Evolutionary conservation across 2,329 filamentous ascomycete genomes (phyloP), one percentile per base, ranked within the genome.

Genomic region (Orbilia quercus): DNA sequence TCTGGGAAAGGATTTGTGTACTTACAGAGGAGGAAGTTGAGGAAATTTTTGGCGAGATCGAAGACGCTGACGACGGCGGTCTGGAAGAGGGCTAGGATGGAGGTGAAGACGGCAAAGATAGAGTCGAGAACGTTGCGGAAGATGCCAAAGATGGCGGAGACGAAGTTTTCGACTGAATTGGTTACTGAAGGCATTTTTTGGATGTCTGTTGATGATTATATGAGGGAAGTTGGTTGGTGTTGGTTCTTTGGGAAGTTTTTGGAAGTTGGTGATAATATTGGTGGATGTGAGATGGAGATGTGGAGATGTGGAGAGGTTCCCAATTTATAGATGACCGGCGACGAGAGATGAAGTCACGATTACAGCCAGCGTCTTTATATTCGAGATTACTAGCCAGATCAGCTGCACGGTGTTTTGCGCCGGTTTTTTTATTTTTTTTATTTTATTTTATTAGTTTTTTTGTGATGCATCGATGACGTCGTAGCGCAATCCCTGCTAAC

Each of bases 391-490:
- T 31, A 31, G 28, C 28, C 28, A 31, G 28, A 31, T 31, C 28
- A 9, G 28, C 28, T 9, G 28, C 28, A 31, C 28, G 5, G 4
- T 9, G 4, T 42, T 42, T 42, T 4, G 3, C 14, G 38, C 14
- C 9, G 28, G 28, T 9, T 4, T 31, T 9, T 5, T 9, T 16
- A 25, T 16, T 51, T n/a, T 34, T 20, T 40, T 54, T 34, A 34
- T 18, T 14, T 28, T 44, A 23, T 62, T 47, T 25, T 36, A 20
- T 44, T 1, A 51, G 38, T 5, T 31, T 31, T 4, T 31, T 31
- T 16, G 66, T 71, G 66, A 64, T 71, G 66, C 58, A 62, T 34
- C 23, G 22, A 64, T 71, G 66, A 71, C 66, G 66, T 71, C 66
- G 59, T 36, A 40, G 18, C 11, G 12, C n/a, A 45, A 45, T 18